Conservation (phyloP, 75 land plant species). For the Selaginella moellendorffii region DNA sequence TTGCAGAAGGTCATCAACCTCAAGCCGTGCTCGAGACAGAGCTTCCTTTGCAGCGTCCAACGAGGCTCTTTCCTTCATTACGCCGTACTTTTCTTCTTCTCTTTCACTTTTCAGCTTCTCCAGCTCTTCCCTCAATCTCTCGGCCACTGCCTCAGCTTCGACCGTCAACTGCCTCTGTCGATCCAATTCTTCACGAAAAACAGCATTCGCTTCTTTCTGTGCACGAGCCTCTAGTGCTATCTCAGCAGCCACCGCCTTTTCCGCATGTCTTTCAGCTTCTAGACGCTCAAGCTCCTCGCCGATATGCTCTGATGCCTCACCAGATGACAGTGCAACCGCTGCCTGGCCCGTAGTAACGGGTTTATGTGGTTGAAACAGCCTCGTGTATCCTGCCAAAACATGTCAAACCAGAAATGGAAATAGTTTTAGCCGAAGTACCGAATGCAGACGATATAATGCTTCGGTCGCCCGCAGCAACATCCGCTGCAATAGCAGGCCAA, state of each 20-base stretch:
- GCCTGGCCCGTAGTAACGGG: conserved; percentile 87
- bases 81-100: conserved; percentile 23
- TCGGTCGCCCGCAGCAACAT: conserved; percentile 48
- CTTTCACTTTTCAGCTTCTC: conserved; percentile 31
- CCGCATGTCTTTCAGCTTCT: conserved; percentile 57
- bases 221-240: conserved; percentile 45
- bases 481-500: conserved; percentile 38
- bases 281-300: conserved; percentile 47
- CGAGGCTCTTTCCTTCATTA: conserved; percentile 44
- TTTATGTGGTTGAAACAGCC: conserved; percentile 72
- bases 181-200: conserved; percentile 42
- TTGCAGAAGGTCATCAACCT: conserved; percentile 41
- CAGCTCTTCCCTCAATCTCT: conserved; percentile 26
- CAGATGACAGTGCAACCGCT: conserved; percentile 60
- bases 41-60: conserved; percentile 53
- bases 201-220: conserved; percentile 36
- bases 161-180: conserved; percentile 24
- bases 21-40: conserved; percentile 30
- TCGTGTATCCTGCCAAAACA: conserved; percentile 44
- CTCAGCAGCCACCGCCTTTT: conserved; percentile 40
- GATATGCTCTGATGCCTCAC: conserved; percentile 49
- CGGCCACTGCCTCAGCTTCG: conserved; percentile 29
- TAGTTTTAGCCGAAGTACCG: conserved; percentile 29
- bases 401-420: neutral
- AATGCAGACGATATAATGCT: conserved; percentile 67